Base-by-base conservation (phyloP, 495 filamentous ascomycete genomes). In the Penicillium daleae region DNA sequence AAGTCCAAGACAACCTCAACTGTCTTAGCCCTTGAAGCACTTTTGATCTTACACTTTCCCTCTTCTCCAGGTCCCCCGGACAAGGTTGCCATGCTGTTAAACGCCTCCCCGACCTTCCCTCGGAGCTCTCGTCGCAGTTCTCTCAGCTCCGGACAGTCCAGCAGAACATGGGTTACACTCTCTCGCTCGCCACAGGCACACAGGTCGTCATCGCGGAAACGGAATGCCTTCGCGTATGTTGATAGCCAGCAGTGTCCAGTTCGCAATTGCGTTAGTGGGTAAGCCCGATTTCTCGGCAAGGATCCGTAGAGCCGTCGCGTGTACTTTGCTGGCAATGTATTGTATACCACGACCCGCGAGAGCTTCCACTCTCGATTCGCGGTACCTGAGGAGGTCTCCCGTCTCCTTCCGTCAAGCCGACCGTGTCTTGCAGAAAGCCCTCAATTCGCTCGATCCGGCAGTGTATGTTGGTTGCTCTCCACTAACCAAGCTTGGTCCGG, bases 1-100 rank as follows among this genome's bases (percentile, higher is more conserved):
- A 74, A 76, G 68, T 74, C 71, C 46, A 76, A 32, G 24, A 70
- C 57, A 39, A 68, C 68, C 31, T 66, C 32, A 6, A 71, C 64
- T 37, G 63, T 70, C 49, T 63, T 72, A 15, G 59, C 59, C 4
- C 63, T 26, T 24, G 63, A 69, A 60, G 56, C 59, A 42, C 7
- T 71, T 39, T 65, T 60, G 65, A n/a, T n/a, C n/a, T n/a, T n/a
- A n/a, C n/a, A n/a, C n/a, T n/a, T n/a, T n/a, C n/a, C n/a, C n/a
- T 63, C 67, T 70, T 57, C 62, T 66, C 66, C 62, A 62, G 61
- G 67, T 76, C 64, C 48, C 4, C 37, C 56, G 57, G 57, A 73
- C 64, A 32, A n/a, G n/a, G 37, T 67, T 51, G 66, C 66, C 7
- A 73, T 52, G 42, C 57, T 68, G 51, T 66, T 67, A 39, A 76